Conservation (phyloP, 78 protist species). For the Tieghemostelium lacteum region DNA sequence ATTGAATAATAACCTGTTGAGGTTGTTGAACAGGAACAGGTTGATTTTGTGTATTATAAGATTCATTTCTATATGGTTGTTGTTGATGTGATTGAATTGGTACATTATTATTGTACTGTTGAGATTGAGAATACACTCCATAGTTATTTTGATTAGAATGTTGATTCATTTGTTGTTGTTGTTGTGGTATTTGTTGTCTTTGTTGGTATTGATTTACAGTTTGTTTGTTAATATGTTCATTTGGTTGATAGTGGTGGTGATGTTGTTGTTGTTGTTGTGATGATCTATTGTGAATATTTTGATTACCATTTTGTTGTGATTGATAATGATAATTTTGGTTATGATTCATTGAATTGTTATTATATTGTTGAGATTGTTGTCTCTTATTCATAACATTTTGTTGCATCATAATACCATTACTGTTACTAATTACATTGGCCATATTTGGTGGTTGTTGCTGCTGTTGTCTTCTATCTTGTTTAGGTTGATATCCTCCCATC, state of each 20-base stretch:
- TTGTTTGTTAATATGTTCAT: not conserved
- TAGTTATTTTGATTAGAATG: not conserved
- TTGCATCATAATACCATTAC: too few species aligned
- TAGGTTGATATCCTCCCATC: slow-evolving; percentile 1
- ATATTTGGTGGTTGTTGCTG: slow-evolving; percentile 1
- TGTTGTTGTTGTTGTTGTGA: not conserved
- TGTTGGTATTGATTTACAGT: not conserved
- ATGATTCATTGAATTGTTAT: not conserved
- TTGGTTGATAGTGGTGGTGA: not conserved
- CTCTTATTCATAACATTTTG: not conserved
- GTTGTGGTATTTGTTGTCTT: not conserved
- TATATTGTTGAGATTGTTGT: not conserved
- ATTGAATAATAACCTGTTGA: not conserved
- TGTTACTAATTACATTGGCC: not conserved
- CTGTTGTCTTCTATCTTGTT: not conserved
- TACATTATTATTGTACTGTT: not conserved
- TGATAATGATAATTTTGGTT: not conserved
- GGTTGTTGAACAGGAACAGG: not conserved
- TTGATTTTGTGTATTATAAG: not conserved
- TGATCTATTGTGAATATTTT: not conserved
- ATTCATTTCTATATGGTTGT: slow-evolving; percentile 6
- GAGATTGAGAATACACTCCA: not conserved
- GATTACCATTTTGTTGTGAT: not conserved
- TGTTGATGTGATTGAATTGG: slow-evolving; percentile 4
- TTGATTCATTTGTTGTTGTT: not conserved